Evolutionary conservation across 108 stramenopile genomes (phyloP), one percentile per base, ranked within the genome.

Genomic region (Cylindrotheca closterium): DNA sequence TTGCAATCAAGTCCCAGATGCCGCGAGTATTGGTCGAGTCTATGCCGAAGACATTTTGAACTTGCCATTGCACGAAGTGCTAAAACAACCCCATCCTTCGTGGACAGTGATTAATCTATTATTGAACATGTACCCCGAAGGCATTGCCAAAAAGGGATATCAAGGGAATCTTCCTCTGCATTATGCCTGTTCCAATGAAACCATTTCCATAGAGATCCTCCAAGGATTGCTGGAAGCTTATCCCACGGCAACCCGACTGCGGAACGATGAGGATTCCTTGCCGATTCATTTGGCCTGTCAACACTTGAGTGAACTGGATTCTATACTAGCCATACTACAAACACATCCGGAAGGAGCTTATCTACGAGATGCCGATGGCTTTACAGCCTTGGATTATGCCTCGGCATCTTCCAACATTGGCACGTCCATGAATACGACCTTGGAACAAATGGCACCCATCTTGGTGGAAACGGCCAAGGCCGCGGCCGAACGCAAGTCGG

Each of bases 101-200:
- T 25, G 55, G 4, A 28, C 51, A 1, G 66, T 74, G 7, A 58
- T 74, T 0, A 48, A 74, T 32, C 10, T 62, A 21, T 42, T 74
- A 37, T 4, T 74, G 46, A 31, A 51, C 3, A 34, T 34, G 1
- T 24, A 71, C 27, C 51, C 29, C 5, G 54, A 21, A 21, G 53
- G 58, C 27, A 19, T 71, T 31, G 26, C 17, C 10, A 55, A 30
- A 24, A 25, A 23, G 15, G 73, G 65, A 26, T 25, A 65, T 28
- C 28, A 56, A 46, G 73, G 73, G 8, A 58, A 58, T 37, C 47
- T 74, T 32, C 73, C 73, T 4, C 55, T 74, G 22, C 73, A 74
- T 47, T 51, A 58, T 23, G 73, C 66, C 24, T 74, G 73, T 49
- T 28, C 55, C 45, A 46, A 50, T 56, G 7, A 30, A 57, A 7